Evolutionary conservation across 202 grass and related monocot species (phyloP).

Genomic region (Zoysia matrella): DNA sequence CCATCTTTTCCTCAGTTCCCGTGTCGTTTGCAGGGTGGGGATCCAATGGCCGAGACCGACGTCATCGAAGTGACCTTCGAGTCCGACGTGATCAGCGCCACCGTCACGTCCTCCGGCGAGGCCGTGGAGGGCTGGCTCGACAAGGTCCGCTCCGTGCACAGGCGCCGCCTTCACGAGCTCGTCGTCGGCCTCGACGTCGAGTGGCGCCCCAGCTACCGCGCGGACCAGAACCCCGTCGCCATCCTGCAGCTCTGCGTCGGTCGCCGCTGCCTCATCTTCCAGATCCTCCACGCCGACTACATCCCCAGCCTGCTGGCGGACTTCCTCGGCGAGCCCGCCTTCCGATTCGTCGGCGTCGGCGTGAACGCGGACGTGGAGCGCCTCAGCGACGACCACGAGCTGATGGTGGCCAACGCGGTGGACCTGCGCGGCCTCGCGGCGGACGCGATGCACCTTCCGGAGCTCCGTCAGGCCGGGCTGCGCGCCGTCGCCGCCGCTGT

Average conservation of each 20-base stretch:
- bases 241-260: slow-evolving; percentile 76
- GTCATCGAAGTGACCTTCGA: slow-evolving; percentile 60
- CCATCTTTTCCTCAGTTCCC: neutral
- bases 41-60: slow-evolving; percentile 43
- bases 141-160: slow-evolving; percentile 43
- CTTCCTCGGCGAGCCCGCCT: slow-evolving; percentile 51
- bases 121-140: slow-evolving; percentile 58
- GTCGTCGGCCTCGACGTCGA: slow-evolving; percentile 77
- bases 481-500: slow-evolving; percentile 44
- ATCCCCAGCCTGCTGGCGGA: slow-evolving; percentile 21
- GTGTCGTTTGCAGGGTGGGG: slow-evolving; percentile 12
- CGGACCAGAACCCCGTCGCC: slow-evolving; percentile 53
- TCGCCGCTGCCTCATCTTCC: slow-evolving; percentile 72
- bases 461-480: slow-evolving; percentile 54
- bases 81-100: slow-evolving; percentile 53
- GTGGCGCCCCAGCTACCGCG: slow-evolving; percentile 65
- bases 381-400: slow-evolving; percentile 45
- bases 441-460: slow-evolving; percentile 27
- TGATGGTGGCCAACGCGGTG: slow-evolving; percentile 31
- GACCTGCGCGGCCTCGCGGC: slow-evolving; percentile 56
- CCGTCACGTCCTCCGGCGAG: slow-evolving; percentile 62
- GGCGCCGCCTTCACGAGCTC: slow-evolving; percentile 37
- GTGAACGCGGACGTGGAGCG: slow-evolving; percentile 47
- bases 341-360: slow-evolving; percentile 63
- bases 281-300: slow-evolving; percentile 59